Conservation (phyloP, 345 rosid species). For the Eutrema yunnanense region DNA sequence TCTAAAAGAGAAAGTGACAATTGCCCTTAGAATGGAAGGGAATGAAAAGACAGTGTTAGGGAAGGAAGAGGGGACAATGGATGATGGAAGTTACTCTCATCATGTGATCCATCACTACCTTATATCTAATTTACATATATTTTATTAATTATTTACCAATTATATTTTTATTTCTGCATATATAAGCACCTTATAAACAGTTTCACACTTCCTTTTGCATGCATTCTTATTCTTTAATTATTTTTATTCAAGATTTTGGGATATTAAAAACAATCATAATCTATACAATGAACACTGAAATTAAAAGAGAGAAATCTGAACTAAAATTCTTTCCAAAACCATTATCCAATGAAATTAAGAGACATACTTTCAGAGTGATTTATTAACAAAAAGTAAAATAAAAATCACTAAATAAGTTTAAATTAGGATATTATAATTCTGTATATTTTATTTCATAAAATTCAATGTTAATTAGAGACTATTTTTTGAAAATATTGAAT, state of each 20-base stretch:
- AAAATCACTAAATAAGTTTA: neutral
- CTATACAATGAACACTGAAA: neutral
- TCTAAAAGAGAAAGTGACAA: slow-evolving; percentile 32
- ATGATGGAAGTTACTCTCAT: slow-evolving; percentile 32
- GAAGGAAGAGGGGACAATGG: slow-evolving; percentile 30
- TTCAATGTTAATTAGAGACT: neutral
- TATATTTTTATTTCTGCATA: neutral
- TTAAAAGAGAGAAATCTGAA: neutral
- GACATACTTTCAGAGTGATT: neutral
- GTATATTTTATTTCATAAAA: neutral
- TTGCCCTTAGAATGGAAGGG: slow-evolving; percentile 33
- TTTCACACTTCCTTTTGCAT: neutral
- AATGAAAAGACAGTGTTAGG: slow-evolving; percentile 34
- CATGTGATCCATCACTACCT: slow-evolving; percentile 27
- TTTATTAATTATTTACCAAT: neutral
- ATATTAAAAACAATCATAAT: neutral
- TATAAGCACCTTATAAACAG: neutral
- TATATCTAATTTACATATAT: slow-evolving; percentile 12
- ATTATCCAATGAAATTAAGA: neutral
- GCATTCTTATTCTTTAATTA: neutral
- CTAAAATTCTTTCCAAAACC: neutral
- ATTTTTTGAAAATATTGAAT: no score
- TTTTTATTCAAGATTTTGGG: neutral
- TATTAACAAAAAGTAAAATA: neutral
- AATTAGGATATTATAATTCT: neutral